Percentiles rank a stretch among this genome's conserved stretches.
Evolutionary conservation across 805 yeast species (phyloP).

Genomic region (Yamadazyma olivae): DNA sequence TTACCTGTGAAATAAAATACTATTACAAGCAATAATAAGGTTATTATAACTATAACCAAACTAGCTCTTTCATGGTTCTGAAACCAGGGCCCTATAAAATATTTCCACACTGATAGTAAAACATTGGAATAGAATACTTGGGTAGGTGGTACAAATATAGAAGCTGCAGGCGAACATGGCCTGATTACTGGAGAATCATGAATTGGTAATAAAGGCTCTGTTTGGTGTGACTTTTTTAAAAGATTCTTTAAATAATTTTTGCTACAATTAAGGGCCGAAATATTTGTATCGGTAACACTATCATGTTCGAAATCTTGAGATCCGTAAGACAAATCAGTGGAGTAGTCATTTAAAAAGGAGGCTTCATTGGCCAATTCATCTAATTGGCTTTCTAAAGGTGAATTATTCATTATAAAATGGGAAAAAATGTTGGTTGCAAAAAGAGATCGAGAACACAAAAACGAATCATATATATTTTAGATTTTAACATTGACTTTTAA

Average conservation of each 20-base stretch:
- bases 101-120: no score
- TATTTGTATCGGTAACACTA: neutral
- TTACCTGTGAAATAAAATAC: no score
- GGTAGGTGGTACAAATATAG: no score
- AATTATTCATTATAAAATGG: neutral
- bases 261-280: neutral
- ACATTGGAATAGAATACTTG: no score
- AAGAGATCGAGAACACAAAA: neutral
- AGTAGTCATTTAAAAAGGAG: conserved; percentile 14
- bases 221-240: conserved; percentile 6
- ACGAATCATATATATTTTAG: no score
- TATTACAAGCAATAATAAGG: no score
- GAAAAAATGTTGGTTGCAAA: conserved; percentile 6
- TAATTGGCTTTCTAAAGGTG: conserved; percentile 14
- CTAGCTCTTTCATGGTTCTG: no score
- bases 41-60: no score
- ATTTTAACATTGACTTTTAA: conserved; percentile 19
- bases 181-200: conserved; percentile 10
- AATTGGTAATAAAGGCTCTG: conserved; percentile 18
- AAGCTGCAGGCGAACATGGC: no score
- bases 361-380: conserved; percentile 25
- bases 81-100: no score
- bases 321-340: neutral
- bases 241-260: conserved; percentile 5
- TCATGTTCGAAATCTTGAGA: neutral